Percentiles rank a stretch among this genome's conserved stretches.
These are phyloP conservation scores for Phalaenopsis hybrid DNA, from an alignment of 116 monocot genomes.

Conservation along the genomic window DNA sequence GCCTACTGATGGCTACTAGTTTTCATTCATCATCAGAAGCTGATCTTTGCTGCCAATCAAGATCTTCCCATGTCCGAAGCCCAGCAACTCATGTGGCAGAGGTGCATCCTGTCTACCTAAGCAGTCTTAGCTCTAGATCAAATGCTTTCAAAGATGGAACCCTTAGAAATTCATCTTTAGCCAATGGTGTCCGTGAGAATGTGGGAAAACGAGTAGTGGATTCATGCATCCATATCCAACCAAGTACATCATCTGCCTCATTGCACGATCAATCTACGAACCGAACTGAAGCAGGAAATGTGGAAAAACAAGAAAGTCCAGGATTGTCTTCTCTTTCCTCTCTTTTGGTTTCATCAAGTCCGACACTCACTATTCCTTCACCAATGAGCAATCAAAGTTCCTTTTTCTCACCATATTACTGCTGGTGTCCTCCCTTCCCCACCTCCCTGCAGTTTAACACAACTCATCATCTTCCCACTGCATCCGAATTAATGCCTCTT, in stretches of 20 bases:
- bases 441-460: slow-evolving; percentile 31
- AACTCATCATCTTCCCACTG: neutral
- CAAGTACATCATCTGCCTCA: slow-evolving; percentile 4
- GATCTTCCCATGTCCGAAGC: slow-evolving; percentile 13
- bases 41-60: slow-evolving; percentile 15
- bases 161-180: slow-evolving; percentile 7
- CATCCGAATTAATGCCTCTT: slow-evolving; percentile 15
- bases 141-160: slow-evolving; percentile 54
- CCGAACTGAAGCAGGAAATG: slow-evolving; percentile 16
- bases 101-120: slow-evolving; percentile 24
- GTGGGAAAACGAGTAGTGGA: slow-evolving; percentile 20
- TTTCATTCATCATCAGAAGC: slow-evolving; percentile 7
- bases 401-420: slow-evolving; percentile 67
- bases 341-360: slow-evolving; percentile 16
- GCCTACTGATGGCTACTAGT: neutral
- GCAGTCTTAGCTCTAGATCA: slow-evolving; percentile 44
- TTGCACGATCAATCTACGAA: neutral
- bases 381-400: slow-evolving; percentile 12
- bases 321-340: slow-evolving; percentile 14
- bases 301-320: slow-evolving; percentile 9
- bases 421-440: slow-evolving; percentile 71
- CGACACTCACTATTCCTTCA: slow-evolving; percentile 25
- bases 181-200: slow-evolving; percentile 30
- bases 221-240: neutral
- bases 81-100: slow-evolving; percentile 22